Evolutionary conservation across 768 basidiomycete species (phyloP), one percentile per base, ranked within the genome.

Genomic region (Leccinellum luteum): DNA sequence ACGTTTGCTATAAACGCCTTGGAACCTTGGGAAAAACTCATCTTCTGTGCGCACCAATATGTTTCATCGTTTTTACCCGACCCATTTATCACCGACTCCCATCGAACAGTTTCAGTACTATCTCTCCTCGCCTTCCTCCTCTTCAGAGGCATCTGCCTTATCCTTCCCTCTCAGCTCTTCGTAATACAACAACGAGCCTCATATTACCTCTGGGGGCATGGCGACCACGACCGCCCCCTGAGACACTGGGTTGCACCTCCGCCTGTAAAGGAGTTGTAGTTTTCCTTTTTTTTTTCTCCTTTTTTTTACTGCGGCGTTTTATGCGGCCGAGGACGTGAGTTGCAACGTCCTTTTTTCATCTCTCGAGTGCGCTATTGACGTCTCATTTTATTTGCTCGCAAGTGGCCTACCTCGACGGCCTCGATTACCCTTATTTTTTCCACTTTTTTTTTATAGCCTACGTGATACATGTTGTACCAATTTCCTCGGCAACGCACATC

Each of bases 1-100:
- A 85, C 85, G 0, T 82, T 84, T 58, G 86, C 77, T 6, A 72
- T 87, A 41, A 76, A 78, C 28, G 78, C 87, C 64, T 70, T 87
- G 56, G 85, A 89, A 66, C 78, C 82, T 57, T 87, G 86, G 87
- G 88, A 89, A 76, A 84, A 85, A 64, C 64, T 81, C 48, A 67
- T 86, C 35, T 76, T 84, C 56, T 66, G 86, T 87, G 66, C 67
- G 86, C 77, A 23, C 23, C 7, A 3, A n/a, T 51, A 32, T 27
- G 15, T 47, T 48, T 59, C 38, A 41, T 51, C 17, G 47, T 35
- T 27, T 54, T 17, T 1, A 14, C 17, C 38, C 38, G 2, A 32
- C 21, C 45, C 44, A 19, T 54, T 57, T 43, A 51, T 52, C 49
- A 3, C 14, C 31, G 32, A 14, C 10, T 17, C 28, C 1, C 34